These are phyloP conservation scores for Eremothecium gossypii DNA, from an alignment of 1,139 yeast species.

Conservation along the genomic window DNA sequence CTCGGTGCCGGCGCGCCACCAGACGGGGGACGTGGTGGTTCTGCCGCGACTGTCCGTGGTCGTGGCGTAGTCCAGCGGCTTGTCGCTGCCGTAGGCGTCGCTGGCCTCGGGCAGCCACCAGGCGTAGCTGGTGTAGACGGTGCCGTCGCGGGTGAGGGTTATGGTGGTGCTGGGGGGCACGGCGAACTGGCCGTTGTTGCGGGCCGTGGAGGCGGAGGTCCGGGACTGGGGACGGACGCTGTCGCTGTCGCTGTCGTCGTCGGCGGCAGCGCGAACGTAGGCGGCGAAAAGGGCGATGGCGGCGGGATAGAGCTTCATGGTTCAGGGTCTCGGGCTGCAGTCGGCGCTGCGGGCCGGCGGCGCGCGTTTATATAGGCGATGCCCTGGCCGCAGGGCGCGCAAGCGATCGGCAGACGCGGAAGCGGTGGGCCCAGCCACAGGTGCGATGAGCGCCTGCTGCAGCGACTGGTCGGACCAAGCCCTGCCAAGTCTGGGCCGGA, in stretches of 20 bases:
- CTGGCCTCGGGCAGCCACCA: constrained; percentile 28
- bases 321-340: too few species aligned
- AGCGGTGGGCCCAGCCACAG: too few species aligned
- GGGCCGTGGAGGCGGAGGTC: constrained; percentile 1
- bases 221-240: neutral
- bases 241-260: constrained; percentile 5
- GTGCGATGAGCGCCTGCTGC: too few species aligned
- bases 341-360: too few species aligned
- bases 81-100: constrained; percentile 19
- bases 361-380: too few species aligned
- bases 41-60: constrained; percentile 19
- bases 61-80: constrained; percentile 28
- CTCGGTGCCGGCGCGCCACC: neutral
- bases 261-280: constrained; percentile 3
- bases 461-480: too few species aligned
- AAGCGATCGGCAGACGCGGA: too few species aligned
- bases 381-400: too few species aligned
- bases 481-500: too few species aligned
- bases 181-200: constrained; percentile 1
- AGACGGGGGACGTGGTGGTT: constrained; percentile 16
- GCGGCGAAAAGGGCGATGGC: neutral
- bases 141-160: constrained; percentile 19
- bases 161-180: constrained; percentile 7
- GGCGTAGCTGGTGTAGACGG: constrained; percentile 20
- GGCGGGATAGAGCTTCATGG: neutral